phyloP scores from a whole-genome alignment of 768 basidiomycete species.

The Crucibulum laeve region DNA sequence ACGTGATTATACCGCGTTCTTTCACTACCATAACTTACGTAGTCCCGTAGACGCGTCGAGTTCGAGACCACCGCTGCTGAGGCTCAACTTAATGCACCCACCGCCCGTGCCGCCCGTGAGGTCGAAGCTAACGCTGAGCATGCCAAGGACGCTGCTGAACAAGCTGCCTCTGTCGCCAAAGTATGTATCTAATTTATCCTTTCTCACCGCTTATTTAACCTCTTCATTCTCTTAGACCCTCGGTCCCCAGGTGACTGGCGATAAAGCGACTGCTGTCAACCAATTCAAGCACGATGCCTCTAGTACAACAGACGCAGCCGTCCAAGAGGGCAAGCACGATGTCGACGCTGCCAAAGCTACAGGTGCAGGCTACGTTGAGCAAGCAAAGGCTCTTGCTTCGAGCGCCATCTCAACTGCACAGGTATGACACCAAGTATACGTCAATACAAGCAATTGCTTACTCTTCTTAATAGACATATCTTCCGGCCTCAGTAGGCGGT shows the following conservation, averaged over 20 bases:
- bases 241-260: constrained; percentile 28
- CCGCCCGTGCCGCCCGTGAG: constrained; percentile 30
- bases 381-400: constrained; percentile 45
- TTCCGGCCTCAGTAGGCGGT: constrained; percentile 21
- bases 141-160: constrained; percentile 38
- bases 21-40: background rate
- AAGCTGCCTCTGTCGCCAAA: constrained; percentile 51
- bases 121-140: constrained; percentile 44
- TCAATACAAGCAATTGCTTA: background rate
- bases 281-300: constrained; percentile 28
- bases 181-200: constrained; percentile 21
- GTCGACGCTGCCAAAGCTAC: constrained; percentile 41
- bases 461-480: constrained; percentile 15
- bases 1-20: constrained; percentile 6
- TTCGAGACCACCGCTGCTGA: constrained; percentile 52
- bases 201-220: background rate
- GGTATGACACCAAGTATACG: constrained; percentile 9
- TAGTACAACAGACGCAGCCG: constrained; percentile 47
- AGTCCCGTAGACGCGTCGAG: constrained; percentile 23
- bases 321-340: constrained; percentile 50
- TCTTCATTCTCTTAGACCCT: constrained; percentile 17
- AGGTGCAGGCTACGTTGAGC: constrained; percentile 46
- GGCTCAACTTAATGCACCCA: constrained; percentile 46
- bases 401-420: constrained; percentile 38
- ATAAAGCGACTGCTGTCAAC: constrained; percentile 27